Percentiles rank a stretch among this genome's conserved stretches.
phyloP scores from a whole-genome alignment of 2,329 filamentous ascomycete species.

The Colletotrichum tropicicola region DNA sequence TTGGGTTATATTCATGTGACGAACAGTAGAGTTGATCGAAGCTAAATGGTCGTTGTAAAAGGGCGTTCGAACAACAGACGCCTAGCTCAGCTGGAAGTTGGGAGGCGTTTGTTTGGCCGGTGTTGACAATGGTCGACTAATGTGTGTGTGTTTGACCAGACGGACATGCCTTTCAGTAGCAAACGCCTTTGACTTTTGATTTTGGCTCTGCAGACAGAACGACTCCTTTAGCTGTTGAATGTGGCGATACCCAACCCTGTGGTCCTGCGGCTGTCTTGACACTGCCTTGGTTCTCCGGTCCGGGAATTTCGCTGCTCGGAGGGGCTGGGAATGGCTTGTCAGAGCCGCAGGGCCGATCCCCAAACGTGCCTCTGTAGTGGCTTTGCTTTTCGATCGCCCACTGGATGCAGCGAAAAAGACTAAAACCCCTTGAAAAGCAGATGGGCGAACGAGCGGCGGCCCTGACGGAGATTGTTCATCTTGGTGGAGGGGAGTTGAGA shows the following conservation, averaged over 20 bases:
- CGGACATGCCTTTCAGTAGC: neutral
- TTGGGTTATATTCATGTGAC: neutral
- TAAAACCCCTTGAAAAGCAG: neutral
- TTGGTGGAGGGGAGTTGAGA: neutral
- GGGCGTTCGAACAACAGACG: neutral
- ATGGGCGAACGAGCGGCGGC: neutral
- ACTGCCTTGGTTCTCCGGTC: conserved; percentile 10
- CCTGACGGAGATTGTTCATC: neutral
- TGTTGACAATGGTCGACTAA: neutral
- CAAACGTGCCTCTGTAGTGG: neutral
- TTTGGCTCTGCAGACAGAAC: neutral
- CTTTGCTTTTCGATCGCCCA: neutral
- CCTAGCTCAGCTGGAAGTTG: neutral
- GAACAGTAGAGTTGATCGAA: neutral
- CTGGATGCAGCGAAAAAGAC: neutral
- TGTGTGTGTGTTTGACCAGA: neutral
- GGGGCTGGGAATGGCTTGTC: neutral
- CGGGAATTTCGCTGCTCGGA: neutral
- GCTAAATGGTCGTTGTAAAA: neutral
- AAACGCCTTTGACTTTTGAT: neutral
- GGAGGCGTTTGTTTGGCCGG: neutral
- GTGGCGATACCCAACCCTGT: conserved; percentile 19
- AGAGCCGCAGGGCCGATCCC: neutral
- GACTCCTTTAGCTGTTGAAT: neutral
- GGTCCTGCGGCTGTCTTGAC: conserved; percentile 12